Percentiles rank a stretch among this genome's conserved stretches.
phyloP scores from a whole-genome alignment of 495 filamentous ascomycete genomes.

The Penicillium taxi region DNA sequence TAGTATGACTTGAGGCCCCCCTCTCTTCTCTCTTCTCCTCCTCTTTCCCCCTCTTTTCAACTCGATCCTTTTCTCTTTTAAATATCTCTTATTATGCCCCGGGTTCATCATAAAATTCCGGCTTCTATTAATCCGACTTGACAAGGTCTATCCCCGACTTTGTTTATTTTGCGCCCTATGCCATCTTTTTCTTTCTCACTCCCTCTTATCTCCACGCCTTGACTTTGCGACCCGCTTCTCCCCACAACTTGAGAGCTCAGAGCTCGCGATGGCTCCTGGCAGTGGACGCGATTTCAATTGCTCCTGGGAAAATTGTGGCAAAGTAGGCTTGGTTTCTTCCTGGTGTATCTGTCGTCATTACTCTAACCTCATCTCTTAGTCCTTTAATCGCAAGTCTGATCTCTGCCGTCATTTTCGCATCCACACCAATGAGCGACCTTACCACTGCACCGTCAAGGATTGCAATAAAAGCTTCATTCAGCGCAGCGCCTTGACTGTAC shows the following conservation, averaged over 20 bases:
- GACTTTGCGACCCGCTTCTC: slow-evolving; percentile 14
- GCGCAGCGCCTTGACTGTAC: slow-evolving; percentile 77
- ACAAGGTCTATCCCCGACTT: slow-evolving; percentile 14
- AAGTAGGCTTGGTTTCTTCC: slow-evolving; percentile 25
- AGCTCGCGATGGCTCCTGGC: slow-evolving; percentile 36
- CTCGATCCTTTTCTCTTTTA: slow-evolving; percentile 1
- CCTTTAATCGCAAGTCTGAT: slow-evolving; percentile 91
- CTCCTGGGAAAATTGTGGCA: slow-evolving; percentile 40
- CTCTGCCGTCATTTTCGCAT: slow-evolving; percentile 82
- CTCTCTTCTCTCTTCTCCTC: slow-evolving; percentile 6
- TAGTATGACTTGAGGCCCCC: not conserved
- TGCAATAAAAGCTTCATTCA: slow-evolving; percentile 91
- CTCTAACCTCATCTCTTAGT: slow-evolving; percentile 39
- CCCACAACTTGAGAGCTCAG: slow-evolving; percentile 11
- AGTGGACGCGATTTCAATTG: slow-evolving; percentile 41
- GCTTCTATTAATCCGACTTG: slow-evolving; percentile 16
- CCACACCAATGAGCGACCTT: slow-evolving; percentile 84
- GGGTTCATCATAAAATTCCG: slow-evolving; percentile 11
- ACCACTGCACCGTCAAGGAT: slow-evolving; percentile 56
- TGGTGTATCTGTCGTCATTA: not conserved
- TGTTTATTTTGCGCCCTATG: slow-evolving; percentile 13
- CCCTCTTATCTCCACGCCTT: slow-evolving; percentile 10
- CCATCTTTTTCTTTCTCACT: slow-evolving; percentile 7
- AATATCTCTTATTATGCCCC: slow-evolving; percentile 17
- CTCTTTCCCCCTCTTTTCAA: not conserved